Conservation (phyloP, 2,329 filamentous ascomycete species). For the Claviceps capensis region DNA sequence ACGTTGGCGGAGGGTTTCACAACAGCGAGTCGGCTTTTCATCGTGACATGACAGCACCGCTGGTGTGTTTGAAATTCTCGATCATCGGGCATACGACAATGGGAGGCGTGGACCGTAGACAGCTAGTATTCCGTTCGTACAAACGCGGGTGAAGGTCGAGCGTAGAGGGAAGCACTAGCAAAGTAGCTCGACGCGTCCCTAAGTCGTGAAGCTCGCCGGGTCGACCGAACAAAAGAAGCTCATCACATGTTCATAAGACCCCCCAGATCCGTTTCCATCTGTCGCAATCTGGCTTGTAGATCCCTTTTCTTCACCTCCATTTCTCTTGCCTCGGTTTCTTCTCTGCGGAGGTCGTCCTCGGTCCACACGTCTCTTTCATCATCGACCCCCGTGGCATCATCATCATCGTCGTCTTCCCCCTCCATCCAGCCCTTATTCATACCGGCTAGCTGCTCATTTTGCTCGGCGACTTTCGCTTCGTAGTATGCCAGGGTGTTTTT, state of each 20-base stretch:
- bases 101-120: slow-evolving; percentile 10
- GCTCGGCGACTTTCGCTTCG: slow-evolving; percentile 65
- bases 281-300: slow-evolving; percentile 35
- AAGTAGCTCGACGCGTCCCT: slow-evolving; percentile 1
- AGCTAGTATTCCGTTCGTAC: background rate
- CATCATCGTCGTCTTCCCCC: slow-evolving; percentile 40
- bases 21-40: slow-evolving; percentile 52
- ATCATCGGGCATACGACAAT: slow-evolving; percentile 42
- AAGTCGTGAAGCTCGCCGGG: background rate
- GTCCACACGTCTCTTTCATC: slow-evolving; percentile 39
- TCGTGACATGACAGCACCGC: slow-evolving; percentile 65
- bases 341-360: slow-evolving; percentile 52
- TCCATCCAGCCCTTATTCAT: slow-evolving; percentile 54
- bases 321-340: slow-evolving; percentile 52
- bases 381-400: slow-evolving; percentile 38
- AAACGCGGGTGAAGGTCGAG: background rate
- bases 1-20: slow-evolving; percentile 31
- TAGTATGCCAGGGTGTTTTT: slow-evolving; percentile 65
- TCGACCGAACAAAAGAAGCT: background rate
- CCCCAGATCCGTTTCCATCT: slow-evolving; percentile 43
- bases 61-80: slow-evolving; percentile 52
- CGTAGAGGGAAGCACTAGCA: background rate
- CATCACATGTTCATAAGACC: slow-evolving; percentile 38
- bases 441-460: slow-evolving; percentile 56
- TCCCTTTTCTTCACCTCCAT: slow-evolving; percentile 43